Conservation (phyloP, 257 asterid genomes). For the Solanum sitiens region DNA sequence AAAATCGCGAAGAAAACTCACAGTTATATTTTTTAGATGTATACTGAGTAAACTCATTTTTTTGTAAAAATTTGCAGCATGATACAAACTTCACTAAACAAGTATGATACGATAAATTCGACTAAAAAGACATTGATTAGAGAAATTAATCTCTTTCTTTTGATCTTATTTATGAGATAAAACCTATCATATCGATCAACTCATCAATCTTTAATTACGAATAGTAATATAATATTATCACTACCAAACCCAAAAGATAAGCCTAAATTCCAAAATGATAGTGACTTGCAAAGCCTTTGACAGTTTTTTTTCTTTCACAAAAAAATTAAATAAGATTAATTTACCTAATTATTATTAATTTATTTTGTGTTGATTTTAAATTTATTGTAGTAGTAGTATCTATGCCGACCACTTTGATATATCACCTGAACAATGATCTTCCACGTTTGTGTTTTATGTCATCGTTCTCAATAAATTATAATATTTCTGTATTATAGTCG, state of each 20-base stretch:
- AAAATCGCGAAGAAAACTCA: accelerated
- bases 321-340: background rate
- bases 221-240: background rate
- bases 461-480: background rate
- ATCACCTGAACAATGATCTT: background rate
- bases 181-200: no score
- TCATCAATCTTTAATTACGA: no score
- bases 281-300: background rate
- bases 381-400: no score
- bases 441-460: background rate
- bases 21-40: no score
- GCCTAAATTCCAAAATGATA: background rate
- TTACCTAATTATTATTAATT: background rate
- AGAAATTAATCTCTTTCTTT: no score
- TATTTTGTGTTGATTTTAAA: background rate
- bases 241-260: background rate
- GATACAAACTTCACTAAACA: accelerated
- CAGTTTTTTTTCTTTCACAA: background rate
- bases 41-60: no score
- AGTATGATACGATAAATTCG: no score
- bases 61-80: no score
- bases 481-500: background rate
- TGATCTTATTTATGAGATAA: no score
- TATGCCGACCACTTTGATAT: no score
- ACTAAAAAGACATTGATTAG: no score